These are phyloP conservation scores for Alternaria ventricosa DNA, from an alignment of 2,329 filamentous ascomycete species.

Conservation along the genomic window DNA sequence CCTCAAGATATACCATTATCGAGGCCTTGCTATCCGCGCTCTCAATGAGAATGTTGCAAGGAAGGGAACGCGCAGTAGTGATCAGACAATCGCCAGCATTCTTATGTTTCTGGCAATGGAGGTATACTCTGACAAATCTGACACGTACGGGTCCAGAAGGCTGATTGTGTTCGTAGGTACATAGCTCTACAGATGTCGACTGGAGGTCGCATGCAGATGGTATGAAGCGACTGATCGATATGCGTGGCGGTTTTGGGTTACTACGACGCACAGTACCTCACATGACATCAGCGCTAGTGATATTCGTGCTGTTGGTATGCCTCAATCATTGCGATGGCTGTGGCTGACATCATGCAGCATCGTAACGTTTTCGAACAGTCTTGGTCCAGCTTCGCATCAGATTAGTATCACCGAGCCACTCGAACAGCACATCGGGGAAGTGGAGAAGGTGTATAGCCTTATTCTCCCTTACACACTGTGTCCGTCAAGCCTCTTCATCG, in stretches of 20 bases:
- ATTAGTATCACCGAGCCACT: background rate
- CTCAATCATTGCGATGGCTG: rapidly evolving
- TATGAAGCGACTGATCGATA: background rate
- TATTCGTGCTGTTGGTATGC: background rate
- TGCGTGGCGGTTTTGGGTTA: background rate
- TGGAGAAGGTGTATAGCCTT: background rate
- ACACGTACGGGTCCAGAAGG: background rate
- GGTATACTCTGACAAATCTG: background rate
- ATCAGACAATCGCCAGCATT: background rate
- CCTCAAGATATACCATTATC: background rate
- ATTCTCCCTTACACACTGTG: background rate
- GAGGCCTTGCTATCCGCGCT: background rate
- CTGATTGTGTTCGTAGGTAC: background rate
- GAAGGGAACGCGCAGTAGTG: background rate
- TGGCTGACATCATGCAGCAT: background rate
- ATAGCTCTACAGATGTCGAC: background rate
- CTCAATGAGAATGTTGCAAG: background rate
- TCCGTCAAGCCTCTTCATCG: background rate
- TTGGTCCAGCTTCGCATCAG: background rate
- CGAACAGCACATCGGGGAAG: background rate
- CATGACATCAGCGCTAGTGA: background rate
- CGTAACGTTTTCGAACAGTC: background rate
- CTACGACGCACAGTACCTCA: background rate
- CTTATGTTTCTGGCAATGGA: background rate
- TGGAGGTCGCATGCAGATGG: background rate